phyloP scores from a whole-genome alignment of 441 rosid species.

The Eruca vesicaria region DNA sequence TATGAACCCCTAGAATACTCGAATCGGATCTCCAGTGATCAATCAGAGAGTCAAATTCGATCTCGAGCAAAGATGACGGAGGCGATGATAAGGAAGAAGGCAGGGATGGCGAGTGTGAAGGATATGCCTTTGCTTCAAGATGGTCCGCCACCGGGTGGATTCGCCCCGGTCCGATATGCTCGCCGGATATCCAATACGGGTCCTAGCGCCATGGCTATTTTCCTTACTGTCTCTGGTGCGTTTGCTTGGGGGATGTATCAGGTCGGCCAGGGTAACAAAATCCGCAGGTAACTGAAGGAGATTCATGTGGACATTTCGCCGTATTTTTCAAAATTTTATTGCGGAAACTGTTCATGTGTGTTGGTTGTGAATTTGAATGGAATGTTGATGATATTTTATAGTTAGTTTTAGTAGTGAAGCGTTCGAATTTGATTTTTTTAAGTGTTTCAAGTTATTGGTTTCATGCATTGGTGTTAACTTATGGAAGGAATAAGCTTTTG shows the following conservation, averaged over 20 bases:
- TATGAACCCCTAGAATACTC: slow-evolving; percentile 14
- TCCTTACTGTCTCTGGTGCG: slow-evolving; percentile 71
- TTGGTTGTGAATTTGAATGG: background rate
- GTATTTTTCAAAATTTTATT: too few species aligned
- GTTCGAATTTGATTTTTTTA: background rate
- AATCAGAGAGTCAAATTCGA: background rate
- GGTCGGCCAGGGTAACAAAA: slow-evolving; percentile 96
- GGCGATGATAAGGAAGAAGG: slow-evolving; percentile 91
- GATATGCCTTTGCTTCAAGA: slow-evolving; percentile 96
- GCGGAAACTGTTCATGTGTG: too few species aligned
- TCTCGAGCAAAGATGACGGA: slow-evolving; percentile 71
- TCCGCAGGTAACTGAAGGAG: slow-evolving; percentile 65
- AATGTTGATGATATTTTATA: background rate
- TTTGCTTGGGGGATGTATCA: slow-evolving; percentile 96
- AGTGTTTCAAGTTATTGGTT: background rate
- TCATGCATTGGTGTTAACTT: background rate
- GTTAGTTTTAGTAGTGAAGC: background rate
- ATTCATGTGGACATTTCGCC: background rate
- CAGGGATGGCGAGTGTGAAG: slow-evolving; percentile 96
- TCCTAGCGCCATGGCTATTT: slow-evolving; percentile 91
- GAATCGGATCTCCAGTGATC: slow-evolving; percentile 15
- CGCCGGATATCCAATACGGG: slow-evolving; percentile 92
- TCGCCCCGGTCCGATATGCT: slow-evolving; percentile 85
- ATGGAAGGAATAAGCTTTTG: background rate
- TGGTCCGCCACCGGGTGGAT: slow-evolving; percentile 99